Base-by-base conservation (phyloP, 2,329 filamentous ascomycete species). In the Fusarium irregulare region DNA sequence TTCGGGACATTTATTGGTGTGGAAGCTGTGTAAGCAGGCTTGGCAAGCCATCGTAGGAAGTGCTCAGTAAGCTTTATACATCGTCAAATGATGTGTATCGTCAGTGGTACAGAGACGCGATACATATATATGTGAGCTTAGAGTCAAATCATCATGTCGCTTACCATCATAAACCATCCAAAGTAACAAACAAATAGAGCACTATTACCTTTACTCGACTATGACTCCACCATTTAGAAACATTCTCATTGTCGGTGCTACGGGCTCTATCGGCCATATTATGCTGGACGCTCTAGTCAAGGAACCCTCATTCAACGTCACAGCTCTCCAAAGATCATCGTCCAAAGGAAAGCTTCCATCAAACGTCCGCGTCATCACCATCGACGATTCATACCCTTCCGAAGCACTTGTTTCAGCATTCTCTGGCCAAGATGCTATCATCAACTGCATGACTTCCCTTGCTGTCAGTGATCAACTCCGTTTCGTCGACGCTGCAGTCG, bases 361-460 rank as follows among this genome's bases (percentile, higher is more conserved):
- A 23, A 40, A 4, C 12, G 46, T 62, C 4, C 23, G 27, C 2
- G 41, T 34, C 12, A 46, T 63, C 14, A 63, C 23, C 3, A 41
- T 63, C 4, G 57, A 62, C 4, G 60, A 62, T 10, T 62, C n/a
- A 8, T 63, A 63, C 32, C 60, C 57, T 4, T 41, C 46, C 1
- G 16, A 47, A 12, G 60, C n/a, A 3, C 32, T 63, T 1, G 2
- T 62, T 6, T 46, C 57, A 11, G 47, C 46, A 9, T 63, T 63
- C 20, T 47, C 46, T 2, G 47, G 41, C 3, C 60, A 63, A 10
- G 57, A 63, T 25, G 47, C 32, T 2, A 20, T 63, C 2, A 9
- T 63, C 13, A 63, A 55, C 9, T 63, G 60, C 21, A 62, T 63
- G 57, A 63, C 60, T 2, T 63, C 60, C 6, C 11, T 63, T 10